Evolutionary conservation across 371 early-diverging fungal genomes (phyloP).

Genomic region (Zychaea mexicana): DNA sequence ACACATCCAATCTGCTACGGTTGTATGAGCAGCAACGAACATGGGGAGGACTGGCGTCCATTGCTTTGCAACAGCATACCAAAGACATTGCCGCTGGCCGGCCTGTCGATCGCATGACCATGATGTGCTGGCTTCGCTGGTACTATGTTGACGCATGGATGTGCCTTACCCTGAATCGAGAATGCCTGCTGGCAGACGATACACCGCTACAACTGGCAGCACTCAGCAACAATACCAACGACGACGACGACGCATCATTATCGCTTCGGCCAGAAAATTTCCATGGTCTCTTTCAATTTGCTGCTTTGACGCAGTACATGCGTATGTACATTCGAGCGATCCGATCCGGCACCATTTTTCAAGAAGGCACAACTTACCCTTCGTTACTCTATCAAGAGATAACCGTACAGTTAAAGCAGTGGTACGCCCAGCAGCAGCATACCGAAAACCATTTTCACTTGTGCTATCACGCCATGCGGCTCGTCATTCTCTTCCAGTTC

Average conservation of each 20-base stretch:
- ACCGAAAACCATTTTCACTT: conserved; percentile 36
- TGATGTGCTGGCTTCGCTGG: conserved; percentile 42
- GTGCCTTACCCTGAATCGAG: conserved; percentile 37
- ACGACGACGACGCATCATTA: neutral
- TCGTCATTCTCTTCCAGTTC: conserved; percentile 45
- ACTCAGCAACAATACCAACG: neutral
- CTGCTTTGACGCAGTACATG: conserved; percentile 34
- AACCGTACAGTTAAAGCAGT: conserved; percentile 25
- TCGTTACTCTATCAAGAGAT: conserved; percentile 31
- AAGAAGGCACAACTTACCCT: conserved; percentile 14
- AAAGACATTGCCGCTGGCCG: conserved; percentile 4
- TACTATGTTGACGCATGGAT: conserved; percentile 55
- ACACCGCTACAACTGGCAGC: conserved; percentile 14
- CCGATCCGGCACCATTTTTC: conserved; percentile 24
- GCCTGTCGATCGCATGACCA: conserved; percentile 11
- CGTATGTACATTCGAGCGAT: conserved; percentile 39
- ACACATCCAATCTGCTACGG: conserved; percentile 31
- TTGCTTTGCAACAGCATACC: conserved; percentile 24
- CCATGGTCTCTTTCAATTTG: conserved; percentile 27
- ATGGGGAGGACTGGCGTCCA: conserved; percentile 30
- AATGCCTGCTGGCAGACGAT: conserved; percentile 33
- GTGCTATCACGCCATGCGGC: conserved; percentile 47
- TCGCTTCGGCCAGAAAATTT: neutral
- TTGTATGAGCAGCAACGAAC: conserved; percentile 32
- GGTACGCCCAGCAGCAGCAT: conserved; percentile 23